phyloP scores from a whole-genome alignment of 371 early-diverging fungal genomes.

The Syncephalis plumigaleata region DNA sequence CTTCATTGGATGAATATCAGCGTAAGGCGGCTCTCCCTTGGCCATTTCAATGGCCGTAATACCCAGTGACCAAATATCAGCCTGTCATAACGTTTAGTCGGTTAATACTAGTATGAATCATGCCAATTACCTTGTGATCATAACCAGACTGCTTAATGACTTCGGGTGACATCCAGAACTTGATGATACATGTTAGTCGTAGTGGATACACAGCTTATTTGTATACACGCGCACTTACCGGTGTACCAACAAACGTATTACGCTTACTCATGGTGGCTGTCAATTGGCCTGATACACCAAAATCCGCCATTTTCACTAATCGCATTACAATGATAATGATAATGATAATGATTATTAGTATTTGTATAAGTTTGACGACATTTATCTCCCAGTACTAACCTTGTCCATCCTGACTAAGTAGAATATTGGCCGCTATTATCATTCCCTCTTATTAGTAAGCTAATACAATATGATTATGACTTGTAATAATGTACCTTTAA shows the following conservation, averaged over 20 bases:
- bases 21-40: slow-evolving; percentile 82
- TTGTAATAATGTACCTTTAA: slow-evolving; percentile 34
- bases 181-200: not conserved
- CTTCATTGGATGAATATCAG: slow-evolving; percentile 83
- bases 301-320: slow-evolving; percentile 88
- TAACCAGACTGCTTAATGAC: slow-evolving; percentile 94
- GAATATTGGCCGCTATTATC: slow-evolving; percentile 70
- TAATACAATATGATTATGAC: not conserved
- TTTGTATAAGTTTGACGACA: too few relatives aligned
- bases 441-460: slow-evolving; percentile 3
- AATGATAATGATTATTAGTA: not conserved
- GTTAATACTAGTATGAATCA: slow-evolving; percentile 3
- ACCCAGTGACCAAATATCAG: slow-evolving; percentile 98
- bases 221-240: slow-evolving; percentile 21
- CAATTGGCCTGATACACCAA: slow-evolving; percentile 92
- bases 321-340: not conserved
- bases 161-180: slow-evolving; percentile 21
- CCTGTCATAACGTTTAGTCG: slow-evolving; percentile 14
- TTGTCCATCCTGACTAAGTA: slow-evolving; percentile 59
- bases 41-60: slow-evolving; percentile 96
- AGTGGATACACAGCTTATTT: not conserved
- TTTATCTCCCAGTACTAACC: too few relatives aligned
- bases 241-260: slow-evolving; percentile 97
- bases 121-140: slow-evolving; percentile 46
- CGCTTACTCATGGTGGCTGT: slow-evolving; percentile 86